Evolutionary conservation across 192 early-diverging fungal species (phyloP), one percentile per base, ranked within the genome.

Genomic region (Coemansia sp.): DNA sequence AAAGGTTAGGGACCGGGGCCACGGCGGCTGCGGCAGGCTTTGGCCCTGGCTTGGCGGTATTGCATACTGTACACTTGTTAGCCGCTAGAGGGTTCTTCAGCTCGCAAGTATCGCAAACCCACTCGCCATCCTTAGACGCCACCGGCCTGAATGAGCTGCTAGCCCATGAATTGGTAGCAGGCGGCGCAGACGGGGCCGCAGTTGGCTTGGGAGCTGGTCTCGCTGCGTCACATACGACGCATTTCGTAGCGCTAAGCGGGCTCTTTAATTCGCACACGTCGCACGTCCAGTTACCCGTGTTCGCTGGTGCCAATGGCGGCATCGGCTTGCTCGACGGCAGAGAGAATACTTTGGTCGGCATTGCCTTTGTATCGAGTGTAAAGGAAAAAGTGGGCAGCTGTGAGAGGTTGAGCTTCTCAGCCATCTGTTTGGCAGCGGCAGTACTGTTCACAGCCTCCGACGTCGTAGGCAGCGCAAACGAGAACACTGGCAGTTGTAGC

Each of bases 51-150:
- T 44, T 63, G 20, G 59, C 40, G 1, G 71, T 37, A 6, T 78
- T 68, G 53, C 76, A 78, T 1, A 73, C 71, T 6, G 43, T 69
- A 45, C 76, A 78, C 12, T 73, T 61, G 16, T 27, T 29, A 3
- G 56, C 71, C 4, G n/a, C 20, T 1, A 15, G 44, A 8, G 66
- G 62, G 59, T 64, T 78, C 62, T 47, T 47, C 0, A 78, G 22
- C 16, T 68, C 72, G 59, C 77, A 80, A 1, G 52, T 20, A 35
- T 63, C 69, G 50, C 78, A 80, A 4, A 43, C 58, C 76, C 76
- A 78, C 30, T 78, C 63, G 63, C 76, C 67, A 27, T 43, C 29
- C 47, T 64, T 56, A 3, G 62, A 18, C n/a, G 32, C 43, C 24
- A 62, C 41, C 11, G 65, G 43, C 24, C 30, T 55, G 9, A 60